phyloP scores from a whole-genome alignment of 371 early-diverging fungal genomes.

The Actinomucor elegans region DNA sequence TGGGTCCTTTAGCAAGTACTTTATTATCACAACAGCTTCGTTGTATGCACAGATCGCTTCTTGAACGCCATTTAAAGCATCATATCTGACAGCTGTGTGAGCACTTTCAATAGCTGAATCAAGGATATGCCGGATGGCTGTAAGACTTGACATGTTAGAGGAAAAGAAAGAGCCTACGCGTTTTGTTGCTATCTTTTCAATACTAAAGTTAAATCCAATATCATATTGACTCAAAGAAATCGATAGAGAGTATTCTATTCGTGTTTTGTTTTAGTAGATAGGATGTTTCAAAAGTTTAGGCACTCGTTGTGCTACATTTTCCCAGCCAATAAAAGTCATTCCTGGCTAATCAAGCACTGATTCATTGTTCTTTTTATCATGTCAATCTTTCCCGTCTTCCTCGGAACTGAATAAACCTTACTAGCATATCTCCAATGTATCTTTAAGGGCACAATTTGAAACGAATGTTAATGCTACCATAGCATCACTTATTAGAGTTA shows the following conservation, averaged over 20 bases:
- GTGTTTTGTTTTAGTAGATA: not conserved
- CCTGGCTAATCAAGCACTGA: no score
- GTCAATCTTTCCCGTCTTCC: no score
- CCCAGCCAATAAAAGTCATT: no score
- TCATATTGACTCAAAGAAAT: not conserved
- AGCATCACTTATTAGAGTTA: no score
- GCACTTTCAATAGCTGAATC: slow-evolving; percentile 7
- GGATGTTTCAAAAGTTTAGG: not conserved
- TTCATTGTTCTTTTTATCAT: no score
- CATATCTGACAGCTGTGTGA: slow-evolving; percentile 3
- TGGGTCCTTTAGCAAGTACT: not conserved
- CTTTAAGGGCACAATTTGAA: no score
- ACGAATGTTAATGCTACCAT: no score
- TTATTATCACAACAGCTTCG: slow-evolving; percentile 1
- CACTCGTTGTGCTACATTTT: no score
- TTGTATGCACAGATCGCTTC: slow-evolving; percentile 1
- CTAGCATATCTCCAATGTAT: no score
- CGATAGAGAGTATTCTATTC: not conserved
- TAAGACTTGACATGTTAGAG: not conserved
- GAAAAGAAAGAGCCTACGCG: not conserved
- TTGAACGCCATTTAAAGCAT: not conserved
- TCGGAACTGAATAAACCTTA: no score
- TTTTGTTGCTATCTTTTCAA: no score
- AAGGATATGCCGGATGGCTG: slow-evolving; percentile 1
- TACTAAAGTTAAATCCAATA: no score